phyloP scores from a whole-genome alignment of 371 early-diverging fungal genomes.

The Rhizopus arrhizus region DNA sequence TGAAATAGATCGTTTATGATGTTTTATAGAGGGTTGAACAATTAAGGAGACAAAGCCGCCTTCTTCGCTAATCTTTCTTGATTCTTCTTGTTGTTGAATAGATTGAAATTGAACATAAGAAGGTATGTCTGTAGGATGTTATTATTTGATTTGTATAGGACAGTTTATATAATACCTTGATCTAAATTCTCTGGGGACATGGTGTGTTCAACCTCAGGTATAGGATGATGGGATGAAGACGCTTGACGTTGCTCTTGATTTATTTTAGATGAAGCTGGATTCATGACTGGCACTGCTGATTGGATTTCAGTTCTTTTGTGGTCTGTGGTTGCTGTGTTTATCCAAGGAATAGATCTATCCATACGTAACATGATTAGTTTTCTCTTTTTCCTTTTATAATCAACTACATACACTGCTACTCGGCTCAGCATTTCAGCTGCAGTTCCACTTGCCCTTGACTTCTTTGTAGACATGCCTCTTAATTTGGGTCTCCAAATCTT shows the following conservation, averaged over 20 bases:
- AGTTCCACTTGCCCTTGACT: conserved; percentile 42
- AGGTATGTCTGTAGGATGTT: conserved; percentile 25
- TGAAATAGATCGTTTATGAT: conserved; percentile 2
- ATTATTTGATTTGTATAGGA: conserved; percentile 2
- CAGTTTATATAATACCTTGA: conserved; percentile 7
- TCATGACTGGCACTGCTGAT: not conserved
- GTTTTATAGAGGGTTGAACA: not conserved
- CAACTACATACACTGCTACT: conserved; percentile 39
- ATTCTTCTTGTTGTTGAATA: not conserved
- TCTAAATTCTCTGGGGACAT: conserved; percentile 18
- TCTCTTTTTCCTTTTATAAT: not conserved
- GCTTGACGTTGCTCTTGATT: not conserved
- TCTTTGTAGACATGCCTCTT: conserved; percentile 16
- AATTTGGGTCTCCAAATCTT: conserved; percentile 63
- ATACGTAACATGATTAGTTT: not conserved
- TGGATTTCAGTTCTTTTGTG: not conserved
- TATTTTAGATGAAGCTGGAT: not conserved
- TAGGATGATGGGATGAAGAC: not conserved
- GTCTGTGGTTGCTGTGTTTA: conserved; percentile 5
- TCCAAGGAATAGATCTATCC: conserved; percentile 23
- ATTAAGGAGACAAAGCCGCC: not conserved
- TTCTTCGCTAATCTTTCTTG: not conserved
- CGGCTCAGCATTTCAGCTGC: conserved; percentile 47
- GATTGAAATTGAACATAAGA: conserved; percentile 18
- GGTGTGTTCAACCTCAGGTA: not conserved